Conservation (phyloP, 2,329 filamentous ascomycete genomes). For the Calonectria pseudoturangicola region DNA sequence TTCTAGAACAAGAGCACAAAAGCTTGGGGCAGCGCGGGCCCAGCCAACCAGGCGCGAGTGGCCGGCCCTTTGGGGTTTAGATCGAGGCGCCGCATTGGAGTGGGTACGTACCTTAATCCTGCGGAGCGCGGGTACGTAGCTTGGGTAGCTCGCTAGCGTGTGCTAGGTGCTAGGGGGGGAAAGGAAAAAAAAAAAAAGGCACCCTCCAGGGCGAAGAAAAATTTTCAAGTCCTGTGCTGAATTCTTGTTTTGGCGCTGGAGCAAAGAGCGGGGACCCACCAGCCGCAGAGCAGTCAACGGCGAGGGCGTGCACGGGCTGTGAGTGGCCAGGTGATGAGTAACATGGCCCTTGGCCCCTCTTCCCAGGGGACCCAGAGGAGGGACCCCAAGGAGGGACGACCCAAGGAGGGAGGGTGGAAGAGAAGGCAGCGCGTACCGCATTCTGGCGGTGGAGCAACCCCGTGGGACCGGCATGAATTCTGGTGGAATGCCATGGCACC, state of each 20-base stretch:
- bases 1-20: constrained; percentile 16
- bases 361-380: not conserved
- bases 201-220: constrained; percentile 19
- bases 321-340: constrained; percentile 28
- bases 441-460: constrained; percentile 26
- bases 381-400: too few relatives aligned
- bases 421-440: constrained; percentile 31
- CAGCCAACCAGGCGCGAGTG: constrained; percentile 32
- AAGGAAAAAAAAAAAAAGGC: too few relatives aligned
- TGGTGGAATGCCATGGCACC: constrained; percentile 21
- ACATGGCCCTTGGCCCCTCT: not conserved
- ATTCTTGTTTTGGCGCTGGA: constrained; percentile 28
- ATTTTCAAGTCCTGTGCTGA: constrained; percentile 41
- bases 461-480: constrained; percentile 39
- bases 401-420: not conserved
- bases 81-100: not conserved
- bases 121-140: constrained; percentile 20
- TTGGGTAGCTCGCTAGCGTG: not conserved
- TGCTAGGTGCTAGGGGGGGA: not conserved
- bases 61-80: constrained; percentile 28
- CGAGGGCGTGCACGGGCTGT: constrained; percentile 26
- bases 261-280: constrained; percentile 3
- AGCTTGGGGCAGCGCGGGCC: not conserved
- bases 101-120: constrained; percentile 1
- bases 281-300: constrained; percentile 10